These are phyloP conservation scores for Neurospora intermedia DNA, from an alignment of 495 filamentous ascomycete species.

Conservation along the genomic window DNA sequence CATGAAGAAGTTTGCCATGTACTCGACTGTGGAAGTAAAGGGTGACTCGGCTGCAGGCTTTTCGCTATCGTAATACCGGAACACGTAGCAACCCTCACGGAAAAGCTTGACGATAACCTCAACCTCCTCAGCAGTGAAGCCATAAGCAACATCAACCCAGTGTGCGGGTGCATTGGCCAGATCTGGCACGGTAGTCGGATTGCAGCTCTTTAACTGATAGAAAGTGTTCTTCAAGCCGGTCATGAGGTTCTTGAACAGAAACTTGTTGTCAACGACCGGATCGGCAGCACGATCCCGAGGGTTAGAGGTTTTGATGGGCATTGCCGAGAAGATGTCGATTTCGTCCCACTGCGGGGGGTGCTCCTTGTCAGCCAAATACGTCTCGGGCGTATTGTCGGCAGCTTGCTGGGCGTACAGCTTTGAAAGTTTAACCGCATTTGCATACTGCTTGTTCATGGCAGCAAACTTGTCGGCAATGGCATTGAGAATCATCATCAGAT, in stretches of 20 bases:
- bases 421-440: slow-evolving; percentile 87
- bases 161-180: slow-evolving; percentile 68
- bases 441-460: slow-evolving; percentile 91
- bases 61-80: slow-evolving; percentile 89
- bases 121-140: slow-evolving; percentile 96
- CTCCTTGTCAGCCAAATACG: slow-evolving; percentile 72
- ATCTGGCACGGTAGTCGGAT: slow-evolving; percentile 59
- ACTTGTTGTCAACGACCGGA: slow-evolving; percentile 96
- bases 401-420: slow-evolving; percentile 55
- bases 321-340: slow-evolving; percentile 92
- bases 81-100: slow-evolving; percentile 89
- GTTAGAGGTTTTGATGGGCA: slow-evolving; percentile 90
- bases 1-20: slow-evolving; percentile 86
- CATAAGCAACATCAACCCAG: slow-evolving; percentile 92
- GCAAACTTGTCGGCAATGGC: slow-evolving; percentile 98
- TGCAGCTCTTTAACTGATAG: slow-evolving; percentile 87
- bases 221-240: slow-evolving; percentile 95
- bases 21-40: slow-evolving; percentile 71
- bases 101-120: slow-evolving; percentile 94
- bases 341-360: slow-evolving; percentile 88
- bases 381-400: slow-evolving; percentile 60
- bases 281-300: slow-evolving; percentile 84
- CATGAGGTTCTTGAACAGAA: slow-evolving; percentile 96
- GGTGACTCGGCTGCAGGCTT: slow-evolving; percentile 65
- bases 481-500: slow-evolving; percentile 92